phyloP scores from a whole-genome alignment of 768 basidiomycete species.

The Tylopilus subfusipes region DNA sequence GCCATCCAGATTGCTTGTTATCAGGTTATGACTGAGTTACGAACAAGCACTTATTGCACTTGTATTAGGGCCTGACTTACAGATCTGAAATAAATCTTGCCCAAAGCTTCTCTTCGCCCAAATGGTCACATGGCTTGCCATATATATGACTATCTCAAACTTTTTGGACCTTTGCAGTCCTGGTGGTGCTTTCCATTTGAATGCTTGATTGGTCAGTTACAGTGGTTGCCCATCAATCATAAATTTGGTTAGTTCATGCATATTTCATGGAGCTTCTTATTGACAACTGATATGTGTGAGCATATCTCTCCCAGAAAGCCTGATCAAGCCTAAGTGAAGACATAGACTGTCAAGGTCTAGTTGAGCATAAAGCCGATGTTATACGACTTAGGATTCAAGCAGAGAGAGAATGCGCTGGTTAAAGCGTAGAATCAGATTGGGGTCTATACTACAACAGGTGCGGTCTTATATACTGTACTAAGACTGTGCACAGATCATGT shows the following conservation, averaged over 20 bases:
- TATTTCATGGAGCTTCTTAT: too few species aligned
- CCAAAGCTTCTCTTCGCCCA: slow-evolving; percentile 9
- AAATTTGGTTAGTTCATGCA: slow-evolving; percentile 12
- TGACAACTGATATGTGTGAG: too few species aligned
- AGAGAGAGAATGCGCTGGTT: too few species aligned
- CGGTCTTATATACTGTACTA: too few species aligned
- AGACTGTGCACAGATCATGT: too few species aligned
- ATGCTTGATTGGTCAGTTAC: slow-evolving; percentile 19
- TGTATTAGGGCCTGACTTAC: slow-evolving; percentile 18
- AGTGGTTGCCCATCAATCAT: slow-evolving; percentile 21
- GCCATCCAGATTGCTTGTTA: slow-evolving; percentile 22
- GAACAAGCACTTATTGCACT: slow-evolving; percentile 4
- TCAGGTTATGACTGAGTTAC: slow-evolving; percentile 5
- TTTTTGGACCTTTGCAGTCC: slow-evolving; percentile 38
- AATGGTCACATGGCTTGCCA: slow-evolving; percentile 34
- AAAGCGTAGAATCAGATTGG: too few species aligned
- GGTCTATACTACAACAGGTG: too few species aligned
- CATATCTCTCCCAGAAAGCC: too few species aligned
- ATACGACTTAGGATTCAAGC: too few species aligned
- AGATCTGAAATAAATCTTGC: slow-evolving; percentile 14
- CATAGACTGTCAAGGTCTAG: too few species aligned
- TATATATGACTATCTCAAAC: slow-evolving; percentile 30
- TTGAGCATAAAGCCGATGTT: too few species aligned
- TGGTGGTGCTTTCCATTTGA: slow-evolving; percentile 30
- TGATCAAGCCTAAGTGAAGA: too few species aligned